Percentiles rank a stretch among this genome's conserved stretches.
phyloP scores from a whole-genome alignment of 164 flowering plant species.

The Tetrastigma voinierianum region DNA sequence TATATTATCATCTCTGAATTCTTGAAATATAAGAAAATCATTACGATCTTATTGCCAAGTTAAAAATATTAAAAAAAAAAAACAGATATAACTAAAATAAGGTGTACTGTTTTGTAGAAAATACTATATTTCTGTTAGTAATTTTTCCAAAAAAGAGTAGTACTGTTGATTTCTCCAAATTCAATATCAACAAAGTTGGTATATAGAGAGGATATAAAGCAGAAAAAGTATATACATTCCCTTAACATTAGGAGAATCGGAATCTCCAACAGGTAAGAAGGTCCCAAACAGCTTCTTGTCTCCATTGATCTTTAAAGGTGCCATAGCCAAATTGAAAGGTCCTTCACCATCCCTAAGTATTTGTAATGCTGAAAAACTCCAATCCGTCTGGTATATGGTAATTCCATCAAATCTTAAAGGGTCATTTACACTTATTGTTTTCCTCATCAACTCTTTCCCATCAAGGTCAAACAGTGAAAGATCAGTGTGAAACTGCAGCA shows the following conservation, averaged over 20 bases:
- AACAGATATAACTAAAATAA: too few relatives aligned
- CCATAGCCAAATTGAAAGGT: constrained; percentile 98
- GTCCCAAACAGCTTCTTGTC: constrained; percentile 97
- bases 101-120: too few relatives aligned
- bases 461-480: constrained; percentile 69
- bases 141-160: too few relatives aligned
- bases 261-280: constrained; percentile 72
- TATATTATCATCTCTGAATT: too few relatives aligned
- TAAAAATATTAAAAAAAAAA: too few relatives aligned
- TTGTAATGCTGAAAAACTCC: constrained; percentile 91
- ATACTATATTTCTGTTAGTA: too few relatives aligned
- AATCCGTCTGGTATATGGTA: constrained; percentile 94
- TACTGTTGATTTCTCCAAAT: too few relatives aligned
- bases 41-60: too few relatives aligned
- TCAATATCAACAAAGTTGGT: too few relatives aligned
- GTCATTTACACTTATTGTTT: constrained; percentile 92
- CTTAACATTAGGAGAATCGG: constrained; percentile 66
- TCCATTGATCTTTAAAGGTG: constrained; percentile 82
- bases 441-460: constrained; percentile 93
- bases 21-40: too few relatives aligned
- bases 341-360: constrained; percentile 81
- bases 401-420: constrained; percentile 90
- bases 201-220: not conserved
- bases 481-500: constrained; percentile 84
- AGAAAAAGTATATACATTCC: constrained; percentile 72